Base-by-base conservation (phyloP, 352 stramenopile species). In the Blastocystis sp. region DNA sequence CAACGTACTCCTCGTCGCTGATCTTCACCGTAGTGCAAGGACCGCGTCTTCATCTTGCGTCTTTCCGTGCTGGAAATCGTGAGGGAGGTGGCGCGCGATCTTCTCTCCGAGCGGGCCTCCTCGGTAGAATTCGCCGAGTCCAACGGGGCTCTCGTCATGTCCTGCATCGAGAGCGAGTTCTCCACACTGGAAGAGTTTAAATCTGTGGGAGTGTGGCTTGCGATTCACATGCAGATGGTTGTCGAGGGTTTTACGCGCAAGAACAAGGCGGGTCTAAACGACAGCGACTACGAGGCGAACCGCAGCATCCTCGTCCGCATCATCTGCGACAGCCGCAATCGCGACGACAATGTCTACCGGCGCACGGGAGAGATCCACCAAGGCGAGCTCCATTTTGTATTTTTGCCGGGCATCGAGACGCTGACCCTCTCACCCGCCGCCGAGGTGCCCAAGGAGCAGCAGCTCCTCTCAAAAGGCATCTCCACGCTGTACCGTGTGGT, bases 351-450 rank as follows among this genome's bases (percentile, higher is more conserved):
- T 2, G 2, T 84, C 0, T 84, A 84, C 48, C 48, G 60, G 0
- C 10, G 19, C n/a, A 84, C 53, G 40, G 74, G 74, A 2, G 74
- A 84, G 21, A 53, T 67, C 23, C 56, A 69, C 9, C 34, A 28
- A 28, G 74, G 74, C n/a, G 74, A 84, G 52, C 61, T 84, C 14
- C 67, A 84, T 19, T 69, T 84, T 41, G 56, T 84, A 9, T 4
- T 84, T 64, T 59, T 84, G 65, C 74, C 74, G 2, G 74, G 74
- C n/a, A 69, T 84, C 21, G 74, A 84, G 34, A 84, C 74, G 10
- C 41, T 84, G 59, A 62, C 48, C 10, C n/a, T 84, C 23, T 23
- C 65, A 34, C 74, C 74, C 3, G 59, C 74, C 1, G 48, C 56
- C 23, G 21, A 28, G 5, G 21, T 11, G 10, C 40, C 48, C 1